Conservation (phyloP, 345 rosid species). For the Litchi chinensis region DNA sequence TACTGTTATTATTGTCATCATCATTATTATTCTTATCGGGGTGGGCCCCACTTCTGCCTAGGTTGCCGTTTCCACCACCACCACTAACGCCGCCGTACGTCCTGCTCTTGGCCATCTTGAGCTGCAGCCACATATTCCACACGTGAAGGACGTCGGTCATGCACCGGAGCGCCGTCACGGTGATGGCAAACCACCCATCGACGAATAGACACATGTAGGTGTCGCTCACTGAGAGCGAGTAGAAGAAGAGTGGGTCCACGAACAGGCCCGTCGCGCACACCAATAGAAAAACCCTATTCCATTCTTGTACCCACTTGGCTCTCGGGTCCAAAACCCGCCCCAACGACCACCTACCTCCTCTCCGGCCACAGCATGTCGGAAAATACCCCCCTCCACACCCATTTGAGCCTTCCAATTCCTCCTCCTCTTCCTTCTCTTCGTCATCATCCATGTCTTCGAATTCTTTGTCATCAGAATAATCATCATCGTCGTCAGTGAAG, state of each 20-base stretch:
- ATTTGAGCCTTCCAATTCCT: constrained; percentile 23
- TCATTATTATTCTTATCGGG: not conserved
- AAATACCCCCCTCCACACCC: constrained; percentile 1
- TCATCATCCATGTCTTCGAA: not conserved
- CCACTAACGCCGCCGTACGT: constrained; percentile 15
- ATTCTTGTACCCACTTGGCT: constrained; percentile 83
- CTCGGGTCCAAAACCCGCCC: constrained; percentile 83
- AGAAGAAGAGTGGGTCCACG: constrained; percentile 94
- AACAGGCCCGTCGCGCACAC: constrained; percentile 84
- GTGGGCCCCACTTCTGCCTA: not conserved
- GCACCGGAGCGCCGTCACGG: constrained; percentile 91
- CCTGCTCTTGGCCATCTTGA: constrained; percentile 54
- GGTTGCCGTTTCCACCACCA: not conserved
- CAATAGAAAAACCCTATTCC: constrained; percentile 84
- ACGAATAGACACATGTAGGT: constrained; percentile 76
- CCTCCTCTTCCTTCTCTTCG: constrained; percentile 25
- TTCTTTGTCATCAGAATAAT: constrained; percentile 29
- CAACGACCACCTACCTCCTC: constrained; percentile 42
- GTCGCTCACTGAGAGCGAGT: constrained; percentile 71
- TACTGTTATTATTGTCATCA: not conserved
- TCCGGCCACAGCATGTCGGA: constrained; percentile 31
- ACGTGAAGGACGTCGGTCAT: constrained; percentile 84
- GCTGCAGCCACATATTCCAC: constrained; percentile 88
- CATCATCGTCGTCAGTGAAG: constrained; percentile 42
- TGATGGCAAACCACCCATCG: constrained; percentile 92